Base-by-base conservation (phyloP, 2,329 filamentous ascomycete genomes). In the Lasiodiplodia gonubiensis region DNA sequence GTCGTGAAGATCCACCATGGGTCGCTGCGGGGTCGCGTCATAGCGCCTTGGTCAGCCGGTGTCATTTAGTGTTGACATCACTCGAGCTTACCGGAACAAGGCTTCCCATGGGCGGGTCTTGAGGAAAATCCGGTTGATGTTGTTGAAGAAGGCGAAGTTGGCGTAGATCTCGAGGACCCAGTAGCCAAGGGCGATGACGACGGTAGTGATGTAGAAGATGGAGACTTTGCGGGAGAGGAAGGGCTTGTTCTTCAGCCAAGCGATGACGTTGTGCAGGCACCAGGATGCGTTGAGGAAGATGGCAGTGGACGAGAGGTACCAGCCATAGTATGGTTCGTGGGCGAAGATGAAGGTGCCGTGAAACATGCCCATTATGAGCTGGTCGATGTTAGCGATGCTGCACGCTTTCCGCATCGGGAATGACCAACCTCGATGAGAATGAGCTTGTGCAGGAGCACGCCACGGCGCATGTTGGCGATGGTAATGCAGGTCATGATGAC, bases 1-100 rank as follows among this genome's bases (percentile, higher is more conserved):
- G 84, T 85, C 0, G 88, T 89, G 70, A 88, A 88, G 21, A 90
- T 84, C 88, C 88, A 90, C 88, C 88, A 90, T 0, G 88, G 88
- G 70, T 90, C 88, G 11, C 84, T 84, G 30, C 6, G 21, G 25
- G 25, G 11, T 21, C 16, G 18, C 25, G 30, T 35, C 27, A 69
- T 42, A 23, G 11, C 39, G 25, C 49, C 52, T 14, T 37, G 33
- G 27, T 63, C 46, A 51, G 42, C 42, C 18, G 27, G 30, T 16
- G 16, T 35, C 14, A 12, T 68, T 21, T 27, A 23, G 18, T 18
- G 25, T 51, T 33, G 30, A 46, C 42, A 46, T 46, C 18, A 46
- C 21, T 21, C 18, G 6, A n/a, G 27, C 76, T 68, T 75, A 84
- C 82, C 87, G 83, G 71, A 86, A 88, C 0, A 89, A 74, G 2